Evolutionary conservation across 1,284 basidiomycete genomes (phyloP), one percentile per base, ranked within the genome.

Genomic region (Cryptococcus wingfieldii): DNA sequence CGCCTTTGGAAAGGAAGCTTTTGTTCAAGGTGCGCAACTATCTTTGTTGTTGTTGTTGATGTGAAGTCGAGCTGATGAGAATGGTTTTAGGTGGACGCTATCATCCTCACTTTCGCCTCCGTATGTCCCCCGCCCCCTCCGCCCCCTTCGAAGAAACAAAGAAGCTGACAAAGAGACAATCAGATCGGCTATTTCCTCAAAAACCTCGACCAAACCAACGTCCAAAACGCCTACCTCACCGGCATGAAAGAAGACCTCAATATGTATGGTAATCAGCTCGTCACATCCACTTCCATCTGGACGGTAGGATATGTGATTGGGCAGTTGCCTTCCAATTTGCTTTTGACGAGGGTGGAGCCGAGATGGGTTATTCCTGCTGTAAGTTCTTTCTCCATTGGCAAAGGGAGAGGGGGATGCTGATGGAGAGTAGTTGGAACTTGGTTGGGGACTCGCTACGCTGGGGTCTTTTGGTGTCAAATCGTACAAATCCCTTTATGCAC

Each of bases 171-270:
- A 39, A 39, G 18, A 19, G 9, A 23, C 23, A 23, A 23, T 19
- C 46, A 69, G 62, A 56, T 70, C 5, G 71, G 71, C 2, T 72
- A 71, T 50, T 71, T 71, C 55, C 41, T 69, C 51, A 68, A 72
- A 51, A 67, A 72, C 50, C 53, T 71, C 12, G 62, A 70, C 58
- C 67, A 72, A 41, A 59, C 56, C n/a, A 73, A 73, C 54, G 52
- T 72, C 45, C 68, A 62, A 44, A 66, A 64, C 41, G 71, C 73
- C 43, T 62, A 56, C 47, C 55, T 60, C 13, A 57, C 58, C 7
- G 88, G 88, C 6, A 88, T 90, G 86, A 84, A 82, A 62, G 85
- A 89, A 71, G 86, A 88, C 38, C 61, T 70, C 1, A 38, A 38
- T 43, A 65, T 71, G 67, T 64, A 61, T 18, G 55, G 59, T 18